Conservation (phyloP, 768 basidiomycete genomes). For the Lactarius tabidus region DNA sequence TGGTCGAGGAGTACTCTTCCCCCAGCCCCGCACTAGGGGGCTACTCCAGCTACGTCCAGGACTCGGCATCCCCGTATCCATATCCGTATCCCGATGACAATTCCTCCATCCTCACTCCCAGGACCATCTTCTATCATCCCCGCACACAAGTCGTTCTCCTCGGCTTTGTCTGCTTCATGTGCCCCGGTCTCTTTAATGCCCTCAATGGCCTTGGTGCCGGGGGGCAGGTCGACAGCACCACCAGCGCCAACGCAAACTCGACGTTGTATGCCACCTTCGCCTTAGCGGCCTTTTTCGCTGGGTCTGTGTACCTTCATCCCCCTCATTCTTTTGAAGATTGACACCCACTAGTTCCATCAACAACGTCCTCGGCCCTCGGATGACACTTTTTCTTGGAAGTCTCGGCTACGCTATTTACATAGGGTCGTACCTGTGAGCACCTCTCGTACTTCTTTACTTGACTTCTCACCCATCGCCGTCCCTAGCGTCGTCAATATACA, state of each 20-base stretch:
- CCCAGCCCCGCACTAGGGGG: not conserved
- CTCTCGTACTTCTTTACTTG: not conserved
- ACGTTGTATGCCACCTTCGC: conserved; percentile 67
- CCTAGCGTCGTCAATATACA: conserved; percentile 68
- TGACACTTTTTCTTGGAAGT: conserved; percentile 72
- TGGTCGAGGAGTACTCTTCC: not conserved
- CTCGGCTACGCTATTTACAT: conserved; percentile 75
- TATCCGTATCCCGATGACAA: conserved; percentile 30
- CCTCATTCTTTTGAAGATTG: not conserved
- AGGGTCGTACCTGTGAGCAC: conserved; percentile 61
- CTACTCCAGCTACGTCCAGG: conserved; percentile 10
- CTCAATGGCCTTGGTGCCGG: conserved; percentile 77
- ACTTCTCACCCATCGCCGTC: not conserved
- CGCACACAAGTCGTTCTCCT: conserved; percentile 57
- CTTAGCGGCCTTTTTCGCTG: conserved; percentile 61
- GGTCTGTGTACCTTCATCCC: conserved; percentile 41
- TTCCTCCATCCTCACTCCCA: conserved; percentile 48
- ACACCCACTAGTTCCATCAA: conserved; percentile 56
- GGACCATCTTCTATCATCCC: conserved; percentile 56
- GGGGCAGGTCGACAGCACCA: conserved; percentile 63
- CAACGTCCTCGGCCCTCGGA: conserved; percentile 72
- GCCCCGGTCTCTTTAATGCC: conserved; percentile 71
- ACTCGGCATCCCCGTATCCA: conserved; percentile 1
- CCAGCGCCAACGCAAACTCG: conserved; percentile 64
- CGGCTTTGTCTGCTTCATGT: conserved; percentile 62